A percentile compares a stretch with the other conserved stretches of the same genome.
These are phyloP conservation scores for Nitzschia putrida DNA, from an alignment of 108 stramenopile genomes.

Conservation along the genomic window DNA sequence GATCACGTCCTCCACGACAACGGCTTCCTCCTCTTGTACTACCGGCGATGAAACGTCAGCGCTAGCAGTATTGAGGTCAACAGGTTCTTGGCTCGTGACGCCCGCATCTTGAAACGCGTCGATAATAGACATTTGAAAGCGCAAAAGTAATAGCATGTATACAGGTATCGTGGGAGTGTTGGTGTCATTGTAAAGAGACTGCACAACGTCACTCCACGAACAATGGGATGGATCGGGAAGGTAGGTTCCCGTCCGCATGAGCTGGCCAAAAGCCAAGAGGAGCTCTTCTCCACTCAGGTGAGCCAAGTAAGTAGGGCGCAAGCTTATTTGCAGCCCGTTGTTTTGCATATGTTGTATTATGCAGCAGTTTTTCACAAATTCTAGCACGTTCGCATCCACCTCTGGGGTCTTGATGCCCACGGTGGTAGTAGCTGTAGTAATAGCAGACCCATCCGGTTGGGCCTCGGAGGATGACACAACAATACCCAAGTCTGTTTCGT, in stretches of 20 bases:
- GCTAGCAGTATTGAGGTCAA: background rate
- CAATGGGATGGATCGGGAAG: conserved; percentile 9
- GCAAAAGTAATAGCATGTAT: conserved; percentile 31
- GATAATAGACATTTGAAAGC: conserved; percentile 25
- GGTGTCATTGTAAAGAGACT: conserved; percentile 12
- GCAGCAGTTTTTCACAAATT: too few species aligned
- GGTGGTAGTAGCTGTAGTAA: conserved; percentile 3
- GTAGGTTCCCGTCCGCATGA: conserved; percentile 18
- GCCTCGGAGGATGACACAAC: conserved; percentile 22
- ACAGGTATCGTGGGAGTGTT: conserved; percentile 10
- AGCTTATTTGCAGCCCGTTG: conserved; percentile 1
- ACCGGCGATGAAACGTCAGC: background rate
- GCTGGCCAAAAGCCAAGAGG: conserved; percentile 32
- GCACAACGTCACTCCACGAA: conserved; percentile 26
- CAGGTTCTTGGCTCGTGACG: background rate
- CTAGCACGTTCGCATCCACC: too few species aligned
- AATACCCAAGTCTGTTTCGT: background rate
- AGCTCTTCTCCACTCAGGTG: conserved; percentile 25
- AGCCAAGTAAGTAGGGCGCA: conserved; percentile 22
- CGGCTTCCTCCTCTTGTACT: background rate
- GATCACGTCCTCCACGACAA: background rate
- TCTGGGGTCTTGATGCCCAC: background rate
- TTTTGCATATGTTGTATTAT: too few species aligned
- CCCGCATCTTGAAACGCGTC: conserved; percentile 8
- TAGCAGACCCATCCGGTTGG: conserved; percentile 2